Conservation (phyloP, 495 filamentous ascomycete species). For the Hypoxylon subgilvum region DNA sequence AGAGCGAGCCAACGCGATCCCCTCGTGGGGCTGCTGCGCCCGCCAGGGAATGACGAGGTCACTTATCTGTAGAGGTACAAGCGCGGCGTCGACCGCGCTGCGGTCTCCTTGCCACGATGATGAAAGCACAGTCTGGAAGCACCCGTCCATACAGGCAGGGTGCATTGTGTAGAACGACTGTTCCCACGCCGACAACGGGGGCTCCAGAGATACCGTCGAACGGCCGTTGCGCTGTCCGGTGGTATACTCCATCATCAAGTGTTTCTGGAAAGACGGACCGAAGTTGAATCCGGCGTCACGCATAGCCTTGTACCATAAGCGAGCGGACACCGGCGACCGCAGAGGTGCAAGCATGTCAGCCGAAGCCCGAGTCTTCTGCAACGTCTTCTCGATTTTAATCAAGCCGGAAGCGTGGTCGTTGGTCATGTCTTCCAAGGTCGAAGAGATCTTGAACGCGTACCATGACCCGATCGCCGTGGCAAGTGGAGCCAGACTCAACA, state of each 20-base stretch:
- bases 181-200: slow-evolving; percentile 31
- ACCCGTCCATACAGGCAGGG: slow-evolving; percentile 48
- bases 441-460: slow-evolving; percentile 1
- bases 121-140: slow-evolving; percentile 40
- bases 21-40: background rate
- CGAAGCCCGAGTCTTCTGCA: background rate
- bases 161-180: slow-evolving; percentile 50
- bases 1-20: background rate
- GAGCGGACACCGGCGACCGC: background rate
- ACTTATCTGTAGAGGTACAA: slow-evolving; percentile 5
- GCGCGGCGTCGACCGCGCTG: background rate
- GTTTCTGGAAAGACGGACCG: slow-evolving; percentile 41
- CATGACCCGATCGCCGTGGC: background rate
- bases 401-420: background rate
- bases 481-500: background rate
- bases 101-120: slow-evolving; percentile 12
- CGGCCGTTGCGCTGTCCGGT: slow-evolving; percentile 28
- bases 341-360: slow-evolving; percentile 1
- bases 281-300: slow-evolving; percentile 37
- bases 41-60: slow-evolving; percentile 3
- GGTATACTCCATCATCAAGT: slow-evolving; percentile 27
- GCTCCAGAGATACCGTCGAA: background rate
- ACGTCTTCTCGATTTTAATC: background rate
- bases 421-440: background rate
- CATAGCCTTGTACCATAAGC: slow-evolving; percentile 45